Evolutionary conservation across 345 rosid species (phyloP).

Genomic region (Capsella bursapastoris): DNA sequence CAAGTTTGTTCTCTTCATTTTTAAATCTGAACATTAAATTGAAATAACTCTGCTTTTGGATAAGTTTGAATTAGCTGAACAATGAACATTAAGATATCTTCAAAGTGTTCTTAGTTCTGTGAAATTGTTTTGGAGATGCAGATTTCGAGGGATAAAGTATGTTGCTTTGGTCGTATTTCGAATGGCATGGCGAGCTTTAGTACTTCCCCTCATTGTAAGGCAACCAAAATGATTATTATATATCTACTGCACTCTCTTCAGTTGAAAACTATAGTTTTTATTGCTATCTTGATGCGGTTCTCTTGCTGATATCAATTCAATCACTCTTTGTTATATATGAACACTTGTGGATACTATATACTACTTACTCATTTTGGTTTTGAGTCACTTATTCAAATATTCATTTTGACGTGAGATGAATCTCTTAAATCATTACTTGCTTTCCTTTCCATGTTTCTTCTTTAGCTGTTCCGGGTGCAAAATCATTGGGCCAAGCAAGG

Average conservation of each 20-base stretch:
- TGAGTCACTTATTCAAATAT: background rate
- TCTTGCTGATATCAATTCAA: background rate
- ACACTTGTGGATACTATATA: background rate
- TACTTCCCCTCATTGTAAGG: constrained; percentile 53
- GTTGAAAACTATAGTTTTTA: background rate
- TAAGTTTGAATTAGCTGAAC: background rate
- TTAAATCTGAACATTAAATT: background rate
- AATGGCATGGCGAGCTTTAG: constrained; percentile 34
- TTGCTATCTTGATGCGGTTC: background rate
- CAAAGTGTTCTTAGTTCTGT: background rate
- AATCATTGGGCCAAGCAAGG: constrained; percentile 42
- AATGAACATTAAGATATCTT: constrained; percentile 4
- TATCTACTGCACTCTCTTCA: background rate
- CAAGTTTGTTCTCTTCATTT: background rate
- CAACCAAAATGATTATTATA: background rate
- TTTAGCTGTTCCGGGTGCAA: constrained; percentile 50
- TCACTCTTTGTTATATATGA: background rate
- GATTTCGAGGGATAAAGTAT: constrained; percentile 45
- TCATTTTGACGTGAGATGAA: background rate
- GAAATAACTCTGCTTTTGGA: background rate
- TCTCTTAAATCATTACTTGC: constrained; percentile 11
- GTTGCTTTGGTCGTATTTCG: constrained; percentile 36
- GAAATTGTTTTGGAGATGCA: constrained; percentile 39
- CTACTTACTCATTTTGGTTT: background rate
- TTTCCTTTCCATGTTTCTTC: constrained; percentile 26